Evolutionary conservation across 768 basidiomycete genomes (phyloP), one percentile per base, ranked within the genome.

Genomic region (Coprinellus micaceus): DNA sequence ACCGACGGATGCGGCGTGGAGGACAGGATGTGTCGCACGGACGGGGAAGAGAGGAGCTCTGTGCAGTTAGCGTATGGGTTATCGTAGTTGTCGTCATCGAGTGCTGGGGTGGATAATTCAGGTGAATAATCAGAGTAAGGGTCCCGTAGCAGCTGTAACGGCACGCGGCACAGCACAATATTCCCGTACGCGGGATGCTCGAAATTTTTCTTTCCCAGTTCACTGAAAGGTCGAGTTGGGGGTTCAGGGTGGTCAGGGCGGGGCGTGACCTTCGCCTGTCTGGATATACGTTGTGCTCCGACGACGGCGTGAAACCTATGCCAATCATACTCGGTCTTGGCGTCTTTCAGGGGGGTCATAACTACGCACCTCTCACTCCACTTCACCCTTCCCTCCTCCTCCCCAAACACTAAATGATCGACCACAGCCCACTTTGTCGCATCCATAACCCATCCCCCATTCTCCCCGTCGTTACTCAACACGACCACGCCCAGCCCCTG

Each of bases 401-500:
- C 33, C 33, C 48, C 48, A 29, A 60, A 58, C 2, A 78, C 61
- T 2, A 74, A 29, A 12, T 74, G 68, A 21, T 78, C 75, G 5
- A 65, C 64, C n/a, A 77, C 71, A 12, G 71, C 63, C 63, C 66
- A 74, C 47, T 75, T 75, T 7, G 74, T 69, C 29, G 70, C 58
- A 56, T 76, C 71, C 21, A 71, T 59, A 29, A 77, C 57, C 29
- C 57, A 64, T 9, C 59, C 60, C 7, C 74, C 77, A 13, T n/a
- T 15, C 21, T 66, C 65, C 0, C 63, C 75, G 52, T 79, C 76
- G 53, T 79, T 77, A 3, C 73, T 73, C 2, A 79, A 65, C 1
- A 71, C 61, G 10, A 75, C 64, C 24, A 79, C 66, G 1, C 66
- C 77, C 9, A 79, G 63, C 33, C 41, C 41, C 12, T 73, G 71